A percentile compares a stretch with the other conserved stretches of the same genome.
Evolutionary conservation across 2,329 filamentous ascomycete genomes (phyloP).

Genomic region (Biscogniauxia sp.): DNA sequence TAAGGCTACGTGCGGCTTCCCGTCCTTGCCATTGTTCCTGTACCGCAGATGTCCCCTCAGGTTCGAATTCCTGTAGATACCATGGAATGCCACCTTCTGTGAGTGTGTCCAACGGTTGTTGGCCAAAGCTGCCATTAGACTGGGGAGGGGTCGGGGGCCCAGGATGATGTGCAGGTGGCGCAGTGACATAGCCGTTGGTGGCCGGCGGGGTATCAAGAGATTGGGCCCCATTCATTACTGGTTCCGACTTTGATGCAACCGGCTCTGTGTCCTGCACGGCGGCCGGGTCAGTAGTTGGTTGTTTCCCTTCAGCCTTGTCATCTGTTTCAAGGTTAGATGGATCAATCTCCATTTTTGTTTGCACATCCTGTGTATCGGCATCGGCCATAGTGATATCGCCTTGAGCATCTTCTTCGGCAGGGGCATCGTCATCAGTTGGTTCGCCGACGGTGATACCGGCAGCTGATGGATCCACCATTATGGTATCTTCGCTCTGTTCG

Average conservation of each 20-base stretch:
- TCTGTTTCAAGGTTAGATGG: slow-evolving; percentile 37
- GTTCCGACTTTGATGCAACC: slow-evolving; percentile 26
- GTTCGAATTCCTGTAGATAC: slow-evolving; percentile 82
- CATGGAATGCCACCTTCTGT: slow-evolving; percentile 77
- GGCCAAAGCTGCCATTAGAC: slow-evolving; percentile 56
- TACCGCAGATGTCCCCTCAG: slow-evolving; percentile 73
- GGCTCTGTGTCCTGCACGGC: slow-evolving; percentile 28
- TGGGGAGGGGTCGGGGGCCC: slow-evolving; percentile 66
- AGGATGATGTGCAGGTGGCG: slow-evolving; percentile 33
- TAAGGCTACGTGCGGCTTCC: slow-evolving; percentile 66
- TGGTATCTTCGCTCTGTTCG: slow-evolving; percentile 44
- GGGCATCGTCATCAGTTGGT: slow-evolving; percentile 28
- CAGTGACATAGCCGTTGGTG: slow-evolving; percentile 44
- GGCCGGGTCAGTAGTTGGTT: slow-evolving; percentile 30
- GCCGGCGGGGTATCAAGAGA: slow-evolving; percentile 46
- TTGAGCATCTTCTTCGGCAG: slow-evolving; percentile 34
- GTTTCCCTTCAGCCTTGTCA: slow-evolving; percentile 27
- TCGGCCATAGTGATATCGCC: slow-evolving; percentile 38
- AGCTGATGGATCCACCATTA: slow-evolving; percentile 50
- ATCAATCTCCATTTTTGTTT: slow-evolving; percentile 46
- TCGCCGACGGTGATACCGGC: slow-evolving; percentile 46
- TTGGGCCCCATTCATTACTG: slow-evolving; percentile 29
- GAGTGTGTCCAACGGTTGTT: slow-evolving; percentile 52
- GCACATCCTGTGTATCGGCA: slow-evolving; percentile 36
- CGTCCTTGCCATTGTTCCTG: slow-evolving; percentile 72